Percentiles rank a stretch among this genome's conserved stretches.
These are phyloP conservation scores for Elongisporangium undulatum DNA, from an alignment of 352 stramenopile species.

Conservation along the genomic window DNA sequence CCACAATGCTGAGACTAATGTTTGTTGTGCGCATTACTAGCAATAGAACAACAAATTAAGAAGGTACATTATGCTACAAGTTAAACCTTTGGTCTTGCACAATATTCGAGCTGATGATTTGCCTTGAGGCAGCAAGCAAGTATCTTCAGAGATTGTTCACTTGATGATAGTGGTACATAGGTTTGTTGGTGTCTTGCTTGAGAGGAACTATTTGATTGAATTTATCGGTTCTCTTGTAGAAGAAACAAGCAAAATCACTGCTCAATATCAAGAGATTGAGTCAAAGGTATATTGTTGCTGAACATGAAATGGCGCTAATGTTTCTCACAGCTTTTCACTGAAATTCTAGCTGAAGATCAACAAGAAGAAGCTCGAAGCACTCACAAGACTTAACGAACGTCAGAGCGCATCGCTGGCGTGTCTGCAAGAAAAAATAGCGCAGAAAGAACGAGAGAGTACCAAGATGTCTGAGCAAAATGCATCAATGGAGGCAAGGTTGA, in stretches of 20 bases:
- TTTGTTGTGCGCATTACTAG: not conserved
- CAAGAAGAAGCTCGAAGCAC: constrained; percentile 4
- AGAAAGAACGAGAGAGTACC: not conserved
- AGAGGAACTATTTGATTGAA: not conserved
- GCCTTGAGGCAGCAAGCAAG: not conserved
- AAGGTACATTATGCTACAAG: not conserved
- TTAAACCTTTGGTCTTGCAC: not conserved
- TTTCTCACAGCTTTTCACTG: not conserved
- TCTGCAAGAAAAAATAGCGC: not conserved
- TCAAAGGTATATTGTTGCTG: not conserved
- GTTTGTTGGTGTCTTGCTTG: not conserved
- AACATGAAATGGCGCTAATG: not conserved
- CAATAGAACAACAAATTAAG: not conserved
- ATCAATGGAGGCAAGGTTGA: not conserved
- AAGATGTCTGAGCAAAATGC: not conserved
- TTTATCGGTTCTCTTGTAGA: not conserved
- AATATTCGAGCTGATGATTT: not conserved
- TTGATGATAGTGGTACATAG: not conserved
- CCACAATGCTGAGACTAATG: not conserved
- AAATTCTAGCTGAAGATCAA: constrained; percentile 1
- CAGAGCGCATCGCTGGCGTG: not conserved
- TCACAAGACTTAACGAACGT: not conserved
- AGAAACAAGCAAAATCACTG: not conserved
- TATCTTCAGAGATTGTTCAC: not conserved
- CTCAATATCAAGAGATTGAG: not conserved